A percentile compares a stretch with the other conserved stretches of the same genome.
phyloP scores from a whole-genome alignment of 164 flowering plant species.

The Stephania japonica region DNA sequence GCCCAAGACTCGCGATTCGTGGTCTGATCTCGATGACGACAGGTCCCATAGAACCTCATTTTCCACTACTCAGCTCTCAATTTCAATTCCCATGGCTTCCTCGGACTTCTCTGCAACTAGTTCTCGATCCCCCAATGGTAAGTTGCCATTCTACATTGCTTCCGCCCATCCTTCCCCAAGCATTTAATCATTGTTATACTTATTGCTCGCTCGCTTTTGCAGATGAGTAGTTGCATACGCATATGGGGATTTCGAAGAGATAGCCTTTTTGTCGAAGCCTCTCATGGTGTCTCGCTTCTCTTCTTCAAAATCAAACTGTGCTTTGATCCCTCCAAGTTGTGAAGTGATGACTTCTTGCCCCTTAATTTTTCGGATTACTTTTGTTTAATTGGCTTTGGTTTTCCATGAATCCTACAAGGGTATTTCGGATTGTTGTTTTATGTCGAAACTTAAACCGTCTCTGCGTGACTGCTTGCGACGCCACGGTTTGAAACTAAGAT shows the following conservation, averaged over 20 bases:
- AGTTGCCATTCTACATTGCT: conserved; percentile 12
- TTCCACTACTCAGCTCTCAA: conserved; percentile 83
- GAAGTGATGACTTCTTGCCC: conserved; percentile 7
- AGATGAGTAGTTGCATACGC: conserved; percentile 28
- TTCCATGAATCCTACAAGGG: conserved; percentile 4
- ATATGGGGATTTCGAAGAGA: background rate
- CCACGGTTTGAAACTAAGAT: conserved; percentile 5
- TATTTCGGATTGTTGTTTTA: background rate
- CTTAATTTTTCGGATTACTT: background rate
- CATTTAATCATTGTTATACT: background rate
- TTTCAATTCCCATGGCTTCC: conserved; percentile 69
- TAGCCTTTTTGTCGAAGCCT: background rate
- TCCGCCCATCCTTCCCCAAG: background rate
- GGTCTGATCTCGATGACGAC: conserved; percentile 70
- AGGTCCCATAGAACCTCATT: conserved; percentile 56
- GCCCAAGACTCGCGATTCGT: conserved; percentile 70
- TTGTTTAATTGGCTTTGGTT: background rate
- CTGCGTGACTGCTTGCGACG: background rate
- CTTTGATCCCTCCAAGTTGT: background rate
- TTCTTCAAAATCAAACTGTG: background rate
- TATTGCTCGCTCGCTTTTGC: conserved; percentile 11
- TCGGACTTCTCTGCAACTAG: conserved; percentile 58
- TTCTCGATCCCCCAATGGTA: conserved; percentile 65
- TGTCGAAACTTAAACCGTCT: background rate
- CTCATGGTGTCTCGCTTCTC: conserved; percentile 1